phyloP scores from a whole-genome alignment of 495 filamentous ascomycete species.

The Neurospora tetrasperma region DNA sequence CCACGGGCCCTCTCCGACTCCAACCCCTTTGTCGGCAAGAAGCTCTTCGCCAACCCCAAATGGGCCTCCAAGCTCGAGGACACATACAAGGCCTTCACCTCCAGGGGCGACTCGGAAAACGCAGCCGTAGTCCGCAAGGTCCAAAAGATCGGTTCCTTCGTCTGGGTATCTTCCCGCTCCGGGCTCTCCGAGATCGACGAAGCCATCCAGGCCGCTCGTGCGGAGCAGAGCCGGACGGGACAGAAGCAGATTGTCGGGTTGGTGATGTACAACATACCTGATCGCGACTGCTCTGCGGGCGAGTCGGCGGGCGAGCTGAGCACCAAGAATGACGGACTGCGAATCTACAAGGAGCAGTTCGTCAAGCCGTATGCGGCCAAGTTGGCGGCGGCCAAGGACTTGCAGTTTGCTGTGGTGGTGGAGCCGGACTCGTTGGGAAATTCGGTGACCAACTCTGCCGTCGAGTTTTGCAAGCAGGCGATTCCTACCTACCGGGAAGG shows the following conservation, averaged over 20 bases:
- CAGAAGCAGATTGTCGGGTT: constrained; percentile 37
- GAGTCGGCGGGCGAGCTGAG: constrained; percentile 50
- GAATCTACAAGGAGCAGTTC: constrained; percentile 49
- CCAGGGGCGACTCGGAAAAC: constrained; percentile 26
- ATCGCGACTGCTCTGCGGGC: constrained; percentile 52
- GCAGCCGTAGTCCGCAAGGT: constrained; percentile 32
- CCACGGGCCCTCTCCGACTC: not conserved
- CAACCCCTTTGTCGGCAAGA: constrained; percentile 44
- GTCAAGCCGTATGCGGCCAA: constrained; percentile 39
- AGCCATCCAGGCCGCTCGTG: constrained; percentile 38
- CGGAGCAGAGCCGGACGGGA: constrained; percentile 33
- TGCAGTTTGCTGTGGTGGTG: constrained; percentile 31
- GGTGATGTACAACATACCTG: constrained; percentile 58
- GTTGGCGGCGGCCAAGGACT: constrained; percentile 16
- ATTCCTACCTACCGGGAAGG: constrained; percentile 45
- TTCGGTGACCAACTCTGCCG: constrained; percentile 47
- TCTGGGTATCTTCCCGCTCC: constrained; percentile 35
- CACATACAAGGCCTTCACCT: constrained; percentile 36
- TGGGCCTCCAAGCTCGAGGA: constrained; percentile 42
- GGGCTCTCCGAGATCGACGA: constrained; percentile 33
- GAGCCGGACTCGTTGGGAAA: constrained; percentile 58
- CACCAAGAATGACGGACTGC: constrained; percentile 38
- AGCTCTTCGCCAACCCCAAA: constrained; percentile 43
- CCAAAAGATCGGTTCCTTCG: constrained; percentile 44
- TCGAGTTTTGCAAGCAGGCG: constrained; percentile 45